Evolutionary conservation across 306 rosid species (phyloP).

Genomic region (Acacia confusa): DNA sequence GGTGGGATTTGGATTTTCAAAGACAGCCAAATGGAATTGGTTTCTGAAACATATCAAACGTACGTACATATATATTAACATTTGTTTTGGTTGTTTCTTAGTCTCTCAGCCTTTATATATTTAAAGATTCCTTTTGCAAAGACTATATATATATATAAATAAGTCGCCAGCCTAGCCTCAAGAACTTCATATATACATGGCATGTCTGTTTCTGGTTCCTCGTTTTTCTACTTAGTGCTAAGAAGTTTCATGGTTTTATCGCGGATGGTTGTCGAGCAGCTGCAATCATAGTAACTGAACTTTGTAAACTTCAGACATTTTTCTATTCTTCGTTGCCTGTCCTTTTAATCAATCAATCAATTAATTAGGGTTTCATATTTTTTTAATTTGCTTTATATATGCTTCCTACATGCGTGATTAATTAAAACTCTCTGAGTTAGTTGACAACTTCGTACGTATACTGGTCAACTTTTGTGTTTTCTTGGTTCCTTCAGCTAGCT

Average conservation of each 20-base stretch:
- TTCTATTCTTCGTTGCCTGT: too few relatives aligned
- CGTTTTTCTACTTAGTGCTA: neutral
- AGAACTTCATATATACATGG: neutral
- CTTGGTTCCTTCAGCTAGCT: too few relatives aligned
- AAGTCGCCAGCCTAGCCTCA: constrained; percentile 42
- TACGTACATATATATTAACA: constrained; percentile 27
- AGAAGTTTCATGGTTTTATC: neutral
- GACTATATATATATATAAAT: constrained; percentile 6
- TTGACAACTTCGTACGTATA: neutral
- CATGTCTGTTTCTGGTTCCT: neutral
- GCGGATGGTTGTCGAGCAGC: neutral
- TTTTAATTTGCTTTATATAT: neutral
- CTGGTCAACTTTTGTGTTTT: neutral
- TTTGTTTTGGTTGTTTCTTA: constrained; percentile 22
- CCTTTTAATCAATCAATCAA: neutral
- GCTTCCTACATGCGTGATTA: neutral
- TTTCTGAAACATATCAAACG: constrained; percentile 27
- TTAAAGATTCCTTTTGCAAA: constrained; percentile 10
- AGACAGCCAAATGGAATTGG: constrained; percentile 27
- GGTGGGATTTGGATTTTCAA: constrained; percentile 62
- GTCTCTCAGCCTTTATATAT: constrained; percentile 3
- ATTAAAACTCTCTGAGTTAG: neutral
- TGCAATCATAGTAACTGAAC: neutral
- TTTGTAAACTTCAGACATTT: too few relatives aligned
- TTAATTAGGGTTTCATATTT: neutral